phyloP scores from a whole-genome alignment of 164 flowering plant genomes.

The Vitis amurensis region DNA sequence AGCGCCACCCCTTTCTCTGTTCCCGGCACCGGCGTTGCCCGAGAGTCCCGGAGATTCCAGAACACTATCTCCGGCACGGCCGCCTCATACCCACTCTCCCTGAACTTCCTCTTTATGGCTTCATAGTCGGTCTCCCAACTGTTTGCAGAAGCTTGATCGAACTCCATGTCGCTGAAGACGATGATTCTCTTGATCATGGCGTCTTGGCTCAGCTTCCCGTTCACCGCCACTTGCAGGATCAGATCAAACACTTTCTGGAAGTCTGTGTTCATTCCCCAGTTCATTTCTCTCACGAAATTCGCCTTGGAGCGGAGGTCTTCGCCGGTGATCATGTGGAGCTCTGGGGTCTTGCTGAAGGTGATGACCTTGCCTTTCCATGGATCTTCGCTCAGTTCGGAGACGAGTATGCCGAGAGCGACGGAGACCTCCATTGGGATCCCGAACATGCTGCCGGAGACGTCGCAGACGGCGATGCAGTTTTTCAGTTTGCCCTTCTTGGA shows the following conservation, averaged over 20 bases:
- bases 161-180: constrained; percentile 74
- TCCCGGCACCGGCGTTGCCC: constrained; percentile 6
- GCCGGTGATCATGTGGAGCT: constrained; percentile 40
- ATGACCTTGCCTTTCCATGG: constrained; percentile 66
- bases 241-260: constrained; percentile 61
- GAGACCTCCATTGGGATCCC: constrained; percentile 60
- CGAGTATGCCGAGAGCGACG: constrained; percentile 46
- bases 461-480: constrained; percentile 53
- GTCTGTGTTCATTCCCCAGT: constrained; percentile 45
- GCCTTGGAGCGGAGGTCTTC: constrained; percentile 26
- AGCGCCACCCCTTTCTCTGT: constrained; percentile 14
- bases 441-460: constrained; percentile 50
- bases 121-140: constrained; percentile 56
- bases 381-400: constrained; percentile 57
- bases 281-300: constrained; percentile 34
- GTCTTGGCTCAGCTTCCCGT: constrained; percentile 29
- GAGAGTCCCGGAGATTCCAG: constrained; percentile 19
- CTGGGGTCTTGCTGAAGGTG: constrained; percentile 45
- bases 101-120: constrained; percentile 37
- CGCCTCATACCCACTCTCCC: constrained; percentile 26
- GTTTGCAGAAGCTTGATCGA: constrained; percentile 40
- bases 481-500: constrained; percentile 40
- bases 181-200: constrained; percentile 46
- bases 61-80: constrained; percentile 25
- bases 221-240: constrained; percentile 44